These are phyloP conservation scores for Penicillium pulvis DNA, from an alignment of 495 filamentous ascomycete species.

Conservation along the genomic window DNA sequence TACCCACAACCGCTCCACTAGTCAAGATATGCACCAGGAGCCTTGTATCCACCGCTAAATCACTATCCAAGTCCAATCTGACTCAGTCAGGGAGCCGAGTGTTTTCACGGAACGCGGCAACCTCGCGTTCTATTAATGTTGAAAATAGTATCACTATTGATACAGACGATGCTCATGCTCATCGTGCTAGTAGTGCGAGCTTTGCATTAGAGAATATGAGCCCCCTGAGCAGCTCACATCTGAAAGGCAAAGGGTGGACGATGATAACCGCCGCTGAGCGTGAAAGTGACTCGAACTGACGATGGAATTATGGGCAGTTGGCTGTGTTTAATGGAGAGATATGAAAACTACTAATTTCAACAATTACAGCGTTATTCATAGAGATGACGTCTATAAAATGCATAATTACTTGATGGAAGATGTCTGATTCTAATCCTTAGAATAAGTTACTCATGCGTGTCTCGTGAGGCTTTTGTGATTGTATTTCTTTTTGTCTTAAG, in stretches of 20 bases:
- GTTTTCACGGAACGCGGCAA: not conserved
- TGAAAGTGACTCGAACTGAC: constrained; percentile 5
- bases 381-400: too few relatives aligned
- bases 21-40: constrained; percentile 8
- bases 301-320: not conserved
- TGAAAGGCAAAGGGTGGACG: constrained; percentile 17
- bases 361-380: not conserved
- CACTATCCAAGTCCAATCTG: constrained; percentile 1
- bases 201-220: constrained; percentile 8
- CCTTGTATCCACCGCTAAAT: constrained; percentile 7
- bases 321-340: not conserved
- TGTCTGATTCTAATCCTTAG: too few relatives aligned
- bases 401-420: too few relatives aligned
- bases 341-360: not conserved
- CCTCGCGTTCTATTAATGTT: not conserved
- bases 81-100: not conserved
- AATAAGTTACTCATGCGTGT: too few relatives aligned
- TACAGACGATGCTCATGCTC: not conserved
- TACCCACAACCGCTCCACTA: constrained; percentile 22
- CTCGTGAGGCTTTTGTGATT: too few relatives aligned
- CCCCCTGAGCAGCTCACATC: constrained; percentile 8
- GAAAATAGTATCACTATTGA: not conserved
- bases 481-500: too few relatives aligned
- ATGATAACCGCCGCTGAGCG: constrained; percentile 5
- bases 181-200: constrained; percentile 2